Base-by-base conservation (phyloP, 805 yeast species). In the Candida maesae region DNA sequence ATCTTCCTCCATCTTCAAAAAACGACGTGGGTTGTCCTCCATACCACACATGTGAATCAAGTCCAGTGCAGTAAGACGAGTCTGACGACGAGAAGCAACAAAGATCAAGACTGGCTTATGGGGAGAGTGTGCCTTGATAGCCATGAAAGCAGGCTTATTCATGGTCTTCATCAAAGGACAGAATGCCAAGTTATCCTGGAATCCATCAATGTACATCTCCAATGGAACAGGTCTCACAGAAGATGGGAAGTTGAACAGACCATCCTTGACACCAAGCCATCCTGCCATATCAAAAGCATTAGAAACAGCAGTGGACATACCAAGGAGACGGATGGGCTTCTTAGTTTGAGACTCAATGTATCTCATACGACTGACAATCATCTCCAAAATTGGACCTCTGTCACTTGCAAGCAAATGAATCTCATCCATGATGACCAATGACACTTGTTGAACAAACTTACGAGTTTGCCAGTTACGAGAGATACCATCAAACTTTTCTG, bases 401-500 rank as follows among this genome's bases (percentile, higher is more conserved):
- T 93, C 99, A 73, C 93, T 98, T 52, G 95, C 98, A 41, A 93
- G 71, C 53, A 93, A 70, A 72, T 93, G 99, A 2, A 93, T 97
- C 65, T 93, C 99, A 70, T 93, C 99, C 31, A 28, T 28, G 42
- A 93, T 87, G 38, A 93, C 70, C 20, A 91, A 67, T 56, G 83
- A 85, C 9, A 93, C 95, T 53, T 88, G 87, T 16, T 87, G 80
- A 2, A 87, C 87, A 39, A 90, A 66, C 53, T 88, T 79, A 58
- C 90, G 96, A 30, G 96, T 96, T 49, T 76, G 83, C 47, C 90
- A 81, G 57, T 93, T 93, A 61, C 98, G 78, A 0, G 99, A 90
- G 3, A 93, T 96, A 13, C 95, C 97, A 65, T 89, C 97, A 95
- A 96, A 89, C 60, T 89, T 89, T 59, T 89, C 97, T 0, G 97